Evolutionary conservation across 768 basidiomycete genomes (phyloP).

Genomic region (Russula olivacea): DNA sequence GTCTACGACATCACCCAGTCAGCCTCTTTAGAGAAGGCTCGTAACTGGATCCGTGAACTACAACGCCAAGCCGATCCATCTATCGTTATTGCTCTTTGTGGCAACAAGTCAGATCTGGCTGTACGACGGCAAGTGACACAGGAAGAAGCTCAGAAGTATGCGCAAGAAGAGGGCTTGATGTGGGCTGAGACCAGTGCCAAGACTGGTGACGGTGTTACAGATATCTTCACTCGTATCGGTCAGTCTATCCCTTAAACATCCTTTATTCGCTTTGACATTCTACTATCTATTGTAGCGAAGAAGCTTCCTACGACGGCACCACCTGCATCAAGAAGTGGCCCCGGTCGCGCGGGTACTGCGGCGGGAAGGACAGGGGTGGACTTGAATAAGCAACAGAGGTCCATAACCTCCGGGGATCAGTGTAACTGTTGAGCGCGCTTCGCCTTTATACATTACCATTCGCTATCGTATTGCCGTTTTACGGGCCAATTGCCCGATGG

Average conservation of each 20-base stretch:
- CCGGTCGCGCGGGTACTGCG: slow-evolving; percentile 46
- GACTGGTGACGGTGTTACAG: slow-evolving; percentile 77
- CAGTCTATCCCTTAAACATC: slow-evolving; percentile 28
- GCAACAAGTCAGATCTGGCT: slow-evolving; percentile 88
- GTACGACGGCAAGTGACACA: slow-evolving; percentile 79
- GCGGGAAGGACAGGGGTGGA: slow-evolving; percentile 63
- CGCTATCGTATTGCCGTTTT: slow-evolving; percentile 6
- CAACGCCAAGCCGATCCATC: slow-evolving; percentile 97
- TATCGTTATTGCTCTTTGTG: slow-evolving; percentile 93
- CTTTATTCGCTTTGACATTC: background rate
- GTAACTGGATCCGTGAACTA: slow-evolving; percentile 92
- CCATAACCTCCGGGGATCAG: slow-evolving; percentile 51
- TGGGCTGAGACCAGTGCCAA: slow-evolving; percentile 92
- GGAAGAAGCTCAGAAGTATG: slow-evolving; percentile 89
- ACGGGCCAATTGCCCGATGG: slow-evolving; percentile 5
- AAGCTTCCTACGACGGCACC: slow-evolving; percentile 81
- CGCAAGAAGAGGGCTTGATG: slow-evolving; percentile 87
- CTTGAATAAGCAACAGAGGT: slow-evolving; percentile 58
- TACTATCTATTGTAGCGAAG: slow-evolving; percentile 50
- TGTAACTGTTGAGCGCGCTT: slow-evolving; percentile 63
- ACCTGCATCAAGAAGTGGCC: slow-evolving; percentile 51
- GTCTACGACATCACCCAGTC: slow-evolving; percentile 95
- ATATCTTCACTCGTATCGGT: slow-evolving; percentile 86
- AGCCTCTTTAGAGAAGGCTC: slow-evolving; percentile 90
- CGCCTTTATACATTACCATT: slow-evolving; percentile 6